phyloP scores from a whole-genome alignment of 1,284 basidiomycete species.

The Trichosporon sp. region DNA sequence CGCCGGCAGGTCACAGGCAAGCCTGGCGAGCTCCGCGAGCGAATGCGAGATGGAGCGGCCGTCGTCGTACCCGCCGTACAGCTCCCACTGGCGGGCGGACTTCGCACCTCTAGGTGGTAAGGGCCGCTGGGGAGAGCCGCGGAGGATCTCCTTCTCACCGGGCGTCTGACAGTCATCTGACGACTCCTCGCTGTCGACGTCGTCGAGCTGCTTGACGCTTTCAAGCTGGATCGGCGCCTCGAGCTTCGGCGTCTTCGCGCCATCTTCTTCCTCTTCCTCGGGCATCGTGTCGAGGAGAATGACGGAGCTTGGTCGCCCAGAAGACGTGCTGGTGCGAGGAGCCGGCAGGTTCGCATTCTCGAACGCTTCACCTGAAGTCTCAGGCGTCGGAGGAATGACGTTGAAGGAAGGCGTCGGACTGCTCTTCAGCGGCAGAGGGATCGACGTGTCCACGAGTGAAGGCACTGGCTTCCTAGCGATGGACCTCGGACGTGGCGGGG shows the following conservation, averaged over 20 bases:
- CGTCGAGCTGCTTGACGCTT: conserved; percentile 21
- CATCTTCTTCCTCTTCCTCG: conserved; percentile 35
- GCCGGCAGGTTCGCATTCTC: conserved; percentile 8
- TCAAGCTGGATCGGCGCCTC: conserved; percentile 20
- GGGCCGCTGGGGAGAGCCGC: background rate
- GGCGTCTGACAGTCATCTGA: conserved; percentile 20
- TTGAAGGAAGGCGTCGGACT: conserved; percentile 46
- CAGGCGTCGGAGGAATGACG: conserved; percentile 51
- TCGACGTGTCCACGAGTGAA: conserved; percentile 10
- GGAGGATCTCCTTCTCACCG: conserved; percentile 12
- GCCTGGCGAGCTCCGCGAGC: conserved; percentile 31
- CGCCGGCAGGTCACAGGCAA: conserved; percentile 32
- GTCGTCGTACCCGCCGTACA: conserved; percentile 32
- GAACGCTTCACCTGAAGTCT: background rate
- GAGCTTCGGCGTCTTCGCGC: background rate
- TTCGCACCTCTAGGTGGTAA: conserved; percentile 18
- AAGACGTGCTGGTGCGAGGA: conserved; percentile 14
- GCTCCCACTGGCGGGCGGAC: conserved; percentile 20
- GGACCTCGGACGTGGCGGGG: conserved; percentile 11
- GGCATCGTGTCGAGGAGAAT: conserved; percentile 29
- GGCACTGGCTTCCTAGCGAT: conserved; percentile 16
- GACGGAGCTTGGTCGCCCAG: background rate
- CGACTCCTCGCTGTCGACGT: conserved; percentile 24
- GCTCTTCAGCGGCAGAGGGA: conserved; percentile 1
- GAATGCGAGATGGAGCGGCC: conserved; percentile 32